Evolutionary conservation across 805 yeast genomes (phyloP), one percentile per base, ranked within the genome.

Genomic region (Yarrowia deformans): DNA sequence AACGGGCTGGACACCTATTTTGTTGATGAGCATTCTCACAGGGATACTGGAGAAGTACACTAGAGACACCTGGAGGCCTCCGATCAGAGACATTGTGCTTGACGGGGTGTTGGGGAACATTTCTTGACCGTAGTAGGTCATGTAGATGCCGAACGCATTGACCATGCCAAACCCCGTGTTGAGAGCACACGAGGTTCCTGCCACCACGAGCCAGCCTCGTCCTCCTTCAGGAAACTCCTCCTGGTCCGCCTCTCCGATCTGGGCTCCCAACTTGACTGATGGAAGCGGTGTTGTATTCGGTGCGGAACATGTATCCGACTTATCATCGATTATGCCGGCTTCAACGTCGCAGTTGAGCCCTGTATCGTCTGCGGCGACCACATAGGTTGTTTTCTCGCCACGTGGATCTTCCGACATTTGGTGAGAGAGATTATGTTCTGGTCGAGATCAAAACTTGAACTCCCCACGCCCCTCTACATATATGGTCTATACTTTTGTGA

Each of bases 121-220:
- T 35, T 71, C 71, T 14, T 77, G 61, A 29, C 80, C 78, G 72
- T 87, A 87, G 74, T 83, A 85, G 45, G 82, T 79, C 68, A 87
- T 84, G 73, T 85, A 88, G 5, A 86, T 85, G 35, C 90, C 90
- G 76, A 79, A 87, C 2, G 85, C 80, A 49, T 87, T 84, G 69
- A 84, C 84, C 77, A 86, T 80, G 18, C 91, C 91, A 83, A 85
- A 87, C 0, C 88, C 83, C 70, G 84, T 75, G 72, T 83, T 73
- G 81, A 81, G 75, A 75, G 81, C 73, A 18, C 83, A 77, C 78
- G 84, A 82, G 0, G 81, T 80, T 19, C 84, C 85, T 2, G 81
- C 48, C 0, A 85, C 82, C 14, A 84, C 84, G n/a, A 84, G 73
- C 88, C 88, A 86, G 0, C 86, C 88, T 16, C 71, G 70, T 3